Conservation (phyloP, 2,329 filamentous ascomycete species). For the Colletotrichum eremochloae region DNA sequence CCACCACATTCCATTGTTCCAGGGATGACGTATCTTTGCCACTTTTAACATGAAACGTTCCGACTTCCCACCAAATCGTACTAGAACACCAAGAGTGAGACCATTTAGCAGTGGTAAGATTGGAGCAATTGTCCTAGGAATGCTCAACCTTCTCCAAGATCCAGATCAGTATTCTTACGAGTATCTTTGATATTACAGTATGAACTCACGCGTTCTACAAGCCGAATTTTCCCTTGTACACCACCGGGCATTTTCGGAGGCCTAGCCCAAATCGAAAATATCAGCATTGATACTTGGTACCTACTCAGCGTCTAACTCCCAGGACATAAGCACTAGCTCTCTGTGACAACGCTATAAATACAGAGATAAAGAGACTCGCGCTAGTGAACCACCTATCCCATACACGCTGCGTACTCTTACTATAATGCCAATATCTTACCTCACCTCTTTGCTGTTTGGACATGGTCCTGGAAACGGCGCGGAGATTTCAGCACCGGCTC, state of each 20-base stretch:
- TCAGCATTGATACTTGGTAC: not conserved
- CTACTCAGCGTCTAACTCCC: not conserved
- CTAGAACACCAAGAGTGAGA: too few relatives aligned
- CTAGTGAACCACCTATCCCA: too few relatives aligned
- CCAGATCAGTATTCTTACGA: not conserved
- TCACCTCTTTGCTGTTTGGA: conserved; percentile 27
- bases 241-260: not conserved
- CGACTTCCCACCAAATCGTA: too few relatives aligned
- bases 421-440: conserved; percentile 27
- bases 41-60: too few relatives aligned
- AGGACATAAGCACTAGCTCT: not conserved
- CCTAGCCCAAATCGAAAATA: not conserved
- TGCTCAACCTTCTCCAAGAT: not conserved
- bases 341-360: not conserved
- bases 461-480: not conserved
- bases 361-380: too few relatives aligned
- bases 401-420: too few relatives aligned
- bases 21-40: too few relatives aligned
- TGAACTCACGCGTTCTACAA: not conserved
- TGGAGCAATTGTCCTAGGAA: too few relatives aligned
- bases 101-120: too few relatives aligned
- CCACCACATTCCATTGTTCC: too few relatives aligned
- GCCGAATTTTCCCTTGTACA: not conserved
- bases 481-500: not conserved
- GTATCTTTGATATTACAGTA: not conserved